Evolutionary conservation across 345 rosid genomes (phyloP), one percentile per base, ranked within the genome.

Genomic region (Populus simonii): DNA sequence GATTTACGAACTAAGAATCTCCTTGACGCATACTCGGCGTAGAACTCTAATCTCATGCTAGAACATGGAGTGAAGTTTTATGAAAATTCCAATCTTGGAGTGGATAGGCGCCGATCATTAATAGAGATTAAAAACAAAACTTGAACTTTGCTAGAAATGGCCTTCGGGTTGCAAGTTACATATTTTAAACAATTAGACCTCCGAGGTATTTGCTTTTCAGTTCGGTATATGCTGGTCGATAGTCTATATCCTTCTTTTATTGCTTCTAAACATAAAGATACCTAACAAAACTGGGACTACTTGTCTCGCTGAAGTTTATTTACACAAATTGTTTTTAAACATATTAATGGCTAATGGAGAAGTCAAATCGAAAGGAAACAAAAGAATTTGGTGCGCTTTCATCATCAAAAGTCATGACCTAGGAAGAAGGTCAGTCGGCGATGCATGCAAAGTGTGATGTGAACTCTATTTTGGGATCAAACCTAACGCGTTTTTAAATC

Each of bases 371-470:
- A 79, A 79, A 73, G 13, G 66, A 73, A 74, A 85, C 77, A 83
- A 82, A 79, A 20, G 69, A 72, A 76, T 84, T 83, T 29, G 87
- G 84, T 83, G 77, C 17, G 72, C 49, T 77, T 85, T 83, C 88
- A 29, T 70, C 33, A 75, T 86, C 87, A 73, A 80, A 78, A 27
- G 68, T 9, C 29, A 43, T 3, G 71, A 47, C 49, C 33, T 29
- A 2, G 29, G 25, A 70, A 61, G 68, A 78, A 38, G 25, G 39
- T 22, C 61, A 35, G 57, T 18, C 2, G n/a, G 43, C 8, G 10
- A 39, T 22, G 31, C 73, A 61, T 55, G 79, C 70, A 66, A 25
- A 51, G 10, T 4, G 29, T 71, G 67, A 10, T 72, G 25, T n/a
- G 75, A 75, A n/a, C n/a, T n/a, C n/a, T n/a, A n/a, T n/a, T n/a